Evolutionary conservation across 2,329 filamentous ascomycete genomes (phyloP).

Genomic region (Cercospora sp.): DNA sequence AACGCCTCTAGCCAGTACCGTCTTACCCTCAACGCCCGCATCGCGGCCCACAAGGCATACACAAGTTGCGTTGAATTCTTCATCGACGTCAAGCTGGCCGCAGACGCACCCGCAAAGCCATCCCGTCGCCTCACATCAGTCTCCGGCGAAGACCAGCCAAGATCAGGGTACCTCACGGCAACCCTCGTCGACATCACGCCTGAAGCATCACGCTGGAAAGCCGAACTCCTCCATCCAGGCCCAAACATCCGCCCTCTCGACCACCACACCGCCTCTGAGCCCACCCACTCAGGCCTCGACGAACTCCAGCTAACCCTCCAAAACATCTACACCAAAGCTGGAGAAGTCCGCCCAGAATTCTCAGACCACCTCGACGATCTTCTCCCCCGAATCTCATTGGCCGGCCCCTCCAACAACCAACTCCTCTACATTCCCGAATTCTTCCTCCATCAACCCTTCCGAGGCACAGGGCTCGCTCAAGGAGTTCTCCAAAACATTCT

Average conservation of each 20-base stretch:
- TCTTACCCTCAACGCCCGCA: background rate
- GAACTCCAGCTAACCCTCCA: background rate
- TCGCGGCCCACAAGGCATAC: background rate
- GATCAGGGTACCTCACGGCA: background rate
- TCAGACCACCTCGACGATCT: background rate
- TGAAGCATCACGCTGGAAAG: background rate
- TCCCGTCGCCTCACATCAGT: no score
- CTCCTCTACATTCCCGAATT: background rate
- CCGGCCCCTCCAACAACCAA: background rate
- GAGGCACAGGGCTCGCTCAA: background rate
- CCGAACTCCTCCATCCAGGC: background rate
- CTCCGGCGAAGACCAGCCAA: background rate
- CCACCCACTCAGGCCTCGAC: background rate
- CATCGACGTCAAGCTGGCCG: no score
- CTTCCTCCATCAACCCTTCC: background rate
- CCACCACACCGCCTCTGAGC: background rate
- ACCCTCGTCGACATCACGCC: background rate
- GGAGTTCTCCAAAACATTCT: background rate
- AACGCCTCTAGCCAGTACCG: fast-evolving
- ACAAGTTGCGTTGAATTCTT: background rate
- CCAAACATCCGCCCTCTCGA: background rate
- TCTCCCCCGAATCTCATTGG: background rate
- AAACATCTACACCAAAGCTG: slow-evolving; percentile 9
- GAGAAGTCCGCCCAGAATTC: slow-evolving; percentile 2
- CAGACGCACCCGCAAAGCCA: no score